Evolutionary conservation across 129 eudicot genomes (phyloP), one percentile per base, ranked within the genome.

Genomic region (Chrysanthemum seticuspe): DNA sequence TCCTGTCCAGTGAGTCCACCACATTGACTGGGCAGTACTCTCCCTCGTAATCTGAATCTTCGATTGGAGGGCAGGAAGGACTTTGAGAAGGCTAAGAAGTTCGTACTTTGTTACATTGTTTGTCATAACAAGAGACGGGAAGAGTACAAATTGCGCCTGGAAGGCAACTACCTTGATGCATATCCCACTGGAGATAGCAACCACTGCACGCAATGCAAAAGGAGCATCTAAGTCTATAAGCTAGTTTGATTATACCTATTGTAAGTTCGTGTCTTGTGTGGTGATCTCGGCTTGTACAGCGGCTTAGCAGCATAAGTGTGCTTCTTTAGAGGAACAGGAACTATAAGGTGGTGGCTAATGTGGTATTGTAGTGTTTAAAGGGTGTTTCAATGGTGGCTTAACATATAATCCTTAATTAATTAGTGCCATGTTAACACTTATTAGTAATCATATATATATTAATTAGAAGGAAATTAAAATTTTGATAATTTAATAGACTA

Each of bases 191-290:
- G 10, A 69, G 40, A 14, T 75, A 13, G 56, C 86, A 85, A 21
- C 15, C n/a, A n/a, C n/a, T n/a, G n/a, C 54, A 52, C 36, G 65
- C 86, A 83, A 85, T 1, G 73, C 54, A 31, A 74, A 78, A 2
- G 83, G 79, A 36, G 84, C 74, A 34, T 62, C 75, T 62, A 85
- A 64, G 68, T 85, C 89, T 36, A 85, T 81, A 58, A 85, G 83
- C 11, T 54, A 68, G 64, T 66, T 72, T 47, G 76, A 70, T 3
- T 62, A 72, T 27, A 67, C 36, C 15, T 27, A 70, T 70, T 70
- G 62, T 62, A 29, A 53, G 64, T 70, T 70, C 10, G 55, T 51
- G 34, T 13, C 29, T n/a, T 49, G 11, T 15, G 74, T 54, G 67
- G 71, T 78, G 57, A 85, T 18, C 27, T 70, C 12, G 31, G 78